Base-by-base conservation (phyloP, 2,329 filamentous ascomycete genomes). In the Cytospora paraplurivora region DNA sequence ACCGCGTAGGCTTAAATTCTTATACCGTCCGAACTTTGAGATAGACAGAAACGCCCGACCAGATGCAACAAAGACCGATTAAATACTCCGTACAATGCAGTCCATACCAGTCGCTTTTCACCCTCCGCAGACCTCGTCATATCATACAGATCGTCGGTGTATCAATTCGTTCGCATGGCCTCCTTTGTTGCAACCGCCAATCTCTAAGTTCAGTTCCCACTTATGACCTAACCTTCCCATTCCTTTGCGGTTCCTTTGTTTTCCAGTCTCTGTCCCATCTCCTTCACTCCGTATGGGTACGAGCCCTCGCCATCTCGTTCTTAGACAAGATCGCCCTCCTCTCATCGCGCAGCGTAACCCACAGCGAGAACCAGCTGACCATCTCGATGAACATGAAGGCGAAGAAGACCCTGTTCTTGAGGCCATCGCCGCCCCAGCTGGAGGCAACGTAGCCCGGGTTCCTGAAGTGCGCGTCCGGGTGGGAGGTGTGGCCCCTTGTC, bases 321-420 rank as follows among this genome's bases (percentile, higher is more conserved):
- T 76, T 77, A 8, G 71, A 70, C 11, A 79, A 63, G 3, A 84
- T 71, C 21, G 74, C 76, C 5, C 70, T 67, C n/a, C 77, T 72
- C 78, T 92, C 89, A 71, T 92, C 89, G 59, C 86, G 80, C 69
- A 92, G 74, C 5, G 86, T 89, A 35, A 88, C 81, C 82, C 87
- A 92, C 32, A 86, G 87, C 93, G 93, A 97, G 76, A 96, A 93
- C 92, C 93, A 97, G 66, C 85, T 84, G 68, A 92, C 81, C 74
- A 92, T 85, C 79, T 97, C 93, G 72, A 96, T 72, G 71, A 97
- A 95, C 10, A 87, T 87, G 76, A 92, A 95, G 0, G 90, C 88
- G 73, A 97, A 96, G 49, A 96, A 86, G 49, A 96, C 79, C 57
- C 92, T 85, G 73, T 96, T 96, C 79, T 93, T 92, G 70, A 97